Percentiles rank a stretch among this genome's conserved stretches.
phyloP scores from a whole-genome alignment of 768 basidiomycete species.

The Glaciozyma martinii region DNA sequence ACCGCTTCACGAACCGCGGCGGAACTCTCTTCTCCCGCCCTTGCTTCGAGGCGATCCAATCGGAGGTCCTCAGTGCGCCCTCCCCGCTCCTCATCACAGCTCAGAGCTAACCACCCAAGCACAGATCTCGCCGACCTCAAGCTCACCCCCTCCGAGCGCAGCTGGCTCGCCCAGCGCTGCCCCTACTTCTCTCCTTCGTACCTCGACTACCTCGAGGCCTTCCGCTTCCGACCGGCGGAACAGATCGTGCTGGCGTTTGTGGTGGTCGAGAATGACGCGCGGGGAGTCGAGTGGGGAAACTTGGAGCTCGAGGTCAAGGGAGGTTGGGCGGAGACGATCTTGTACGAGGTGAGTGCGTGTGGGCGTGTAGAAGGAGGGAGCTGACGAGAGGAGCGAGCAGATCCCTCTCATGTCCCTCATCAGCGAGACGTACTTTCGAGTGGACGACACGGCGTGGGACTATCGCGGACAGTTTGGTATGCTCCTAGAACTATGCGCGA shows the following conservation, averaged over 20 bases:
- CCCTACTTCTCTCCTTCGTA: conserved; percentile 66
- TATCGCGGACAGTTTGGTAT: conserved; percentile 72
- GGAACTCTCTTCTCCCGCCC: conserved; percentile 32
- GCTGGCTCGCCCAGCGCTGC: conserved; percentile 59
- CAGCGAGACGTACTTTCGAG: conserved; percentile 77
- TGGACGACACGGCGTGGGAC: conserved; percentile 69
- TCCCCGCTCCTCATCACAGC: not conserved
- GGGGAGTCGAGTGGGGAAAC: conserved; percentile 48
- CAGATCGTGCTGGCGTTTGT: conserved; percentile 49
- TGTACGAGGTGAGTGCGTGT: conserved; percentile 69
- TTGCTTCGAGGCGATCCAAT: conserved; percentile 55
- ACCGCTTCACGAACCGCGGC: conserved; percentile 31
- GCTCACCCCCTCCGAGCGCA: conserved; percentile 45
- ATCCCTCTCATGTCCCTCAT: conserved; percentile 88
- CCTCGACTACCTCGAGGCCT: conserved; percentile 56
- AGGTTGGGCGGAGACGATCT: conserved; percentile 70
- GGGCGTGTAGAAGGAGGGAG: not conserved
- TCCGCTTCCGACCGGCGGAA: conserved; percentile 37
- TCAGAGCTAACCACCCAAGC: not conserved
- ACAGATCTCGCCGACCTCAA: conserved; percentile 60
- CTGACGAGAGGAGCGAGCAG: conserved; percentile 46
- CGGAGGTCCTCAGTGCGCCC: conserved; percentile 56
- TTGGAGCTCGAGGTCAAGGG: conserved; percentile 66
- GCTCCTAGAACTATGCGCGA: conserved; percentile 1
- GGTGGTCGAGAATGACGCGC: conserved; percentile 57